Evolutionary conservation across 352 stramenopile species (phyloP).

Genomic region (Thraustochytrium sp.): DNA sequence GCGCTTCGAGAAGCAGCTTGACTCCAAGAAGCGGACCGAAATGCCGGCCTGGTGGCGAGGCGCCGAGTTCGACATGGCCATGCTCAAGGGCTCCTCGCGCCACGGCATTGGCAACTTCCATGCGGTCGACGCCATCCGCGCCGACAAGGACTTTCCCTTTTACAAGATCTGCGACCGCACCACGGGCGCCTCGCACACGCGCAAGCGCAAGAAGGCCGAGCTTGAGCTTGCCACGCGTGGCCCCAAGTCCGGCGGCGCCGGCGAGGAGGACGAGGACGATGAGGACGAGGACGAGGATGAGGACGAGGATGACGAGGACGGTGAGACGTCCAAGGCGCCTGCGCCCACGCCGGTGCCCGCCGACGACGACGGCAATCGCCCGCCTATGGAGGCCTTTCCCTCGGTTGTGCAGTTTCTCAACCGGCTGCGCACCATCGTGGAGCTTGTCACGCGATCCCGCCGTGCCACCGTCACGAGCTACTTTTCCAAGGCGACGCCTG

Average conservation of each 20-base stretch:
- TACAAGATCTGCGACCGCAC: background rate
- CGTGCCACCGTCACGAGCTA: background rate
- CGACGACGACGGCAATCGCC: background rate
- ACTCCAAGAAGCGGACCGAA: background rate
- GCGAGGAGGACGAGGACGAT: background rate
- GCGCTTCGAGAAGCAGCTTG: background rate
- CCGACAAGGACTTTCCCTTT: background rate
- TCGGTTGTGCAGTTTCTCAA: background rate
- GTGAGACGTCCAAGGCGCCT: too few species aligned
- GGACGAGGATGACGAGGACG: background rate
- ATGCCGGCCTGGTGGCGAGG: conserved; percentile 38
- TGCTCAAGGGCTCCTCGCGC: conserved; percentile 1
- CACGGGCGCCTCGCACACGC: background rate
- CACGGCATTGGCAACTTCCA: background rate
- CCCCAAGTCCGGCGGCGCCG: background rate
- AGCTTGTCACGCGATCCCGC: background rate
- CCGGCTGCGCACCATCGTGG: background rate
- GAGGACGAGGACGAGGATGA: background rate
- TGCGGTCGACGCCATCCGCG: background rate
- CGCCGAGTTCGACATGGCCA: background rate
- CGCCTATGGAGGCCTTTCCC: background rate
- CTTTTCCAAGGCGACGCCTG: background rate
- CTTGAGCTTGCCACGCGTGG: too few species aligned
- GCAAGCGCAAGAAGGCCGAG: background rate
- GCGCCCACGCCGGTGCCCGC: too few species aligned